Percentiles rank a stretch among this genome's conserved stretches.
Evolutionary conservation across 2,329 filamentous ascomycete genomes (phyloP).

Genomic region (Calonectria crousiana): DNA sequence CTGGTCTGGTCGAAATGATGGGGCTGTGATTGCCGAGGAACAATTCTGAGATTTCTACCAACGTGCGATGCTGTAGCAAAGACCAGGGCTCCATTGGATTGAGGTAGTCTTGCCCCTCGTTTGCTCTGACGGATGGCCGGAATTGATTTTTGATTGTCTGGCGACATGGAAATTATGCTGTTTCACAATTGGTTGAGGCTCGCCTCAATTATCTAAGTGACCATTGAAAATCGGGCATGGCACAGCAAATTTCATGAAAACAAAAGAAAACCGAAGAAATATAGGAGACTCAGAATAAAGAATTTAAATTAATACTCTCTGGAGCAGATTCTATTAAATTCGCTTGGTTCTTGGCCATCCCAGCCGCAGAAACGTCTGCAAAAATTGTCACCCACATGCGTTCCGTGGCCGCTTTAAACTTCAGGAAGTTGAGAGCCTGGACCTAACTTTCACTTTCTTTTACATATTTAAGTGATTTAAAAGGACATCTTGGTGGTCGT

Average conservation of each 20-base stretch:
- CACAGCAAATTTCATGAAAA: not conserved
- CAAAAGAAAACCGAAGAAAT: not conserved
- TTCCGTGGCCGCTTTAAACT: not conserved
- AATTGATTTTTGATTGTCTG: not conserved
- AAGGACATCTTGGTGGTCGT: not conserved
- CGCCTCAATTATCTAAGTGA: not conserved
- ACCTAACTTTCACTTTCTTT: not conserved
- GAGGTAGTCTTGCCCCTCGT: not conserved
- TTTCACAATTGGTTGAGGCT: not conserved
- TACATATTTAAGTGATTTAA: not conserved
- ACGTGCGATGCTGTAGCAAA: not conserved
- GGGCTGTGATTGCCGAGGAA: not conserved
- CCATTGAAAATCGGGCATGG: not conserved
- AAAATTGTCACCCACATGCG: not conserved
- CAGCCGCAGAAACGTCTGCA: too few relatives aligned
- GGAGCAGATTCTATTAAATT: not conserved
- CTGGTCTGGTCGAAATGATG: not conserved
- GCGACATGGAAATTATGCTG: not conserved
- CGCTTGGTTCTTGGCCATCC: not conserved
- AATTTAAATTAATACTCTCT: not conserved
- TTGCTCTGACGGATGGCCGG: not conserved
- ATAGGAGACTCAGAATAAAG: not conserved
- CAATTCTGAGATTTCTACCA: not conserved
- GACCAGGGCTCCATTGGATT: fast-evolving
- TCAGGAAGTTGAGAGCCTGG: not conserved